Conservation (phyloP, 2,329 filamentous ascomycete species). For the Fusarium anguioides region DNA sequence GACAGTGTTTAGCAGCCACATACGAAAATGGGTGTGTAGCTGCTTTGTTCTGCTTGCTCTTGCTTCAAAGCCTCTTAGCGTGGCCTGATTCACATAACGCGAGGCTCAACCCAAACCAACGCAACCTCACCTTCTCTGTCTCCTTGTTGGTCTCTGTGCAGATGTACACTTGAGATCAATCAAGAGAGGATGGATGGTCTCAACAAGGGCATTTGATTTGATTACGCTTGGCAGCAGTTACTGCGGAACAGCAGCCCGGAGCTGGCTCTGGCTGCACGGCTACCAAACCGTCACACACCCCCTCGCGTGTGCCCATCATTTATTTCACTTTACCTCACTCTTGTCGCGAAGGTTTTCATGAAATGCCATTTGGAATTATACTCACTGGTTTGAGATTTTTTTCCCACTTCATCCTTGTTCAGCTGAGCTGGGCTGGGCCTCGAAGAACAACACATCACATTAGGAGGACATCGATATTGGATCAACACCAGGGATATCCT, state of each 20-base stretch:
- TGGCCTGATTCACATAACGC: slow-evolving; percentile 41
- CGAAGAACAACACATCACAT: slow-evolving; percentile 20
- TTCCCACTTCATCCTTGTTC: not conserved
- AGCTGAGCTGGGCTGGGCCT: slow-evolving; percentile 27
- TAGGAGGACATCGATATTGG: slow-evolving; percentile 5
- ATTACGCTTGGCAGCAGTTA: slow-evolving; percentile 37
- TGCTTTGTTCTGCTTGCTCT: slow-evolving; percentile 5
- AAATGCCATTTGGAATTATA: slow-evolving; percentile 28
- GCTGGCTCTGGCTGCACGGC: slow-evolving; percentile 42
- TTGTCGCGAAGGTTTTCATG: not conserved
- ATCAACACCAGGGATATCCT: not conserved
- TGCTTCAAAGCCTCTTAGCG: slow-evolving; percentile 7
- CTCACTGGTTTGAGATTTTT: slow-evolving; percentile 26
- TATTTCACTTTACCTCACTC: not conserved
- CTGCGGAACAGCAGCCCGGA: slow-evolving; percentile 38
- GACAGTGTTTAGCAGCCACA: slow-evolving; percentile 32
- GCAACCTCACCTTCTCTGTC: slow-evolving; percentile 14
- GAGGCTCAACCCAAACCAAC: slow-evolving; percentile 30
- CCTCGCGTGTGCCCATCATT: slow-evolving; percentile 34
- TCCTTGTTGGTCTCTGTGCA: slow-evolving; percentile 36
- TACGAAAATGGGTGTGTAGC: slow-evolving; percentile 29
- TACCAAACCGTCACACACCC: slow-evolving; percentile 32
- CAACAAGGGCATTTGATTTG: slow-evolving; percentile 34
- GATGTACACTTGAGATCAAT: slow-evolving; percentile 28
- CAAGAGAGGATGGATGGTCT: slow-evolving; percentile 27